Evolutionary conservation across 2,329 filamentous ascomycete species (phyloP).

Genomic region (Venturia nashicola): DNA sequence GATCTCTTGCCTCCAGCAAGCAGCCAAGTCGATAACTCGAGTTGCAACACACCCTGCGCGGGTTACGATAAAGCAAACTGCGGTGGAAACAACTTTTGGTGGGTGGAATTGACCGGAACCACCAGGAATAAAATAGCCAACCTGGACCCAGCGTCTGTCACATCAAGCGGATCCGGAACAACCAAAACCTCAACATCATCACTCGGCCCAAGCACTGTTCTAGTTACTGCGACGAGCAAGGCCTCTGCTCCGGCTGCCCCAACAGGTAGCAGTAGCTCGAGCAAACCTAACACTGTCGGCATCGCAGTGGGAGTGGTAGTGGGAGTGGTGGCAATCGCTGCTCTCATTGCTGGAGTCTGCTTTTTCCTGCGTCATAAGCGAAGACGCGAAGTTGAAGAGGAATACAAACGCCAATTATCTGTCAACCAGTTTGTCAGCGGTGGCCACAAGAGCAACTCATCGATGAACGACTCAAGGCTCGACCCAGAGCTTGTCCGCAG

Average conservation of each 20-base stretch:
- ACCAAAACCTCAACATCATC: conserved; percentile 11
- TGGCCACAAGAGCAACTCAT: conserved; percentile 51
- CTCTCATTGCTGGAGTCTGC: conserved; percentile 54
- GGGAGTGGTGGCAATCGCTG: conserved; percentile 59
- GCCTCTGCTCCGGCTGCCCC: conserved; percentile 1
- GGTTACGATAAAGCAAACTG: conserved; percentile 53
- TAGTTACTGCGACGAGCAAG: conserved; percentile 10
- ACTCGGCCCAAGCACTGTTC: background rate
- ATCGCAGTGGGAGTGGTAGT: conserved; percentile 84
- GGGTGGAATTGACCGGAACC: conserved; percentile 40
- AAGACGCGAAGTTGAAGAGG: conserved; percentile 68
- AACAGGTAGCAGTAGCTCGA: conserved; percentile 22
- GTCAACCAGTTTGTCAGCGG: conserved; percentile 60
- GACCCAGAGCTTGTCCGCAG: conserved; percentile 71
- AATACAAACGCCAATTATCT: conserved; percentile 69
- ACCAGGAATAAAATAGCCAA: conserved; percentile 26
- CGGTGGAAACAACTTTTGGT: conserved; percentile 45
- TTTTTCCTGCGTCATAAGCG: conserved; percentile 65
- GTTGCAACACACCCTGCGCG: conserved; percentile 55
- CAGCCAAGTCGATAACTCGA: conserved; percentile 40
- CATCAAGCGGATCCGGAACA: conserved; percentile 10
- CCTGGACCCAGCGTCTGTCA: conserved; percentile 16
- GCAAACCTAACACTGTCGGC: conserved; percentile 59
- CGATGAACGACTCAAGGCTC: conserved; percentile 70
- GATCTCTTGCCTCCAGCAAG: conserved; percentile 48